A percentile compares a stretch with the other conserved stretches of the same genome.
Evolutionary conservation across 1,139 yeast species (phyloP).

Genomic region (Pneumocystis wakefieldiae): DNA sequence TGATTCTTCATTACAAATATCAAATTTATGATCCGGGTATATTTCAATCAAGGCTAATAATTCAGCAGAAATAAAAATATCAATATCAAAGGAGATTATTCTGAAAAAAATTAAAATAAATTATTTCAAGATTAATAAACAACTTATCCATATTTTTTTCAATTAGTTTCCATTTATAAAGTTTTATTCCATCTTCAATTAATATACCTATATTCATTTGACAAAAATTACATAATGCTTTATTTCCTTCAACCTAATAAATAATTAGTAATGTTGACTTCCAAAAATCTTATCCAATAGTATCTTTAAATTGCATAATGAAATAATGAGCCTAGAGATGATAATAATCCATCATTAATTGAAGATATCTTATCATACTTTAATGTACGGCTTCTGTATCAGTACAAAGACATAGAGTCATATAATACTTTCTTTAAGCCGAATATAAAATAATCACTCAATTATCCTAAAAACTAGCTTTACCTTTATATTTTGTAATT

Average conservation of each 20-base stretch:
- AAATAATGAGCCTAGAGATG: background rate
- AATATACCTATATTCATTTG: background rate
- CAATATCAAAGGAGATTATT: background rate
- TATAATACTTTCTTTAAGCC: conserved; percentile 14
- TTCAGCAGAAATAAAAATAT: conserved; percentile 9
- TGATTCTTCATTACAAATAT: conserved; percentile 3
- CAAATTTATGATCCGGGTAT: conserved; percentile 12
- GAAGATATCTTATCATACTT: background rate
- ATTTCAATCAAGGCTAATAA: conserved; percentile 10
- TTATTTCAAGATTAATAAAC: background rate
- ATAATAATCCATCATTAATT: background rate
- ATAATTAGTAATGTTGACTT: background rate
- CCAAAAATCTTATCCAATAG: background rate
- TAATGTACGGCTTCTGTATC: conserved; percentile 17
- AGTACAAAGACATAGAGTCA: conserved; percentile 8
- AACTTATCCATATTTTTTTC: background rate
- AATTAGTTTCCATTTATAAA: background rate
- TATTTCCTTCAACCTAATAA: background rate
- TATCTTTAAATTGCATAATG: background rate
- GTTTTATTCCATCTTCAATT: background rate
- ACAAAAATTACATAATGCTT: background rate
- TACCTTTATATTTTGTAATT: conserved; percentile 12
- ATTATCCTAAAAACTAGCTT: conserved; percentile 7
- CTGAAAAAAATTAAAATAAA: background rate
- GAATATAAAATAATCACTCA: conserved; percentile 1